Evolutionary conservation across 1,139 yeast species (phyloP).

Genomic region (Pneumocystis jirovecii): DNA sequence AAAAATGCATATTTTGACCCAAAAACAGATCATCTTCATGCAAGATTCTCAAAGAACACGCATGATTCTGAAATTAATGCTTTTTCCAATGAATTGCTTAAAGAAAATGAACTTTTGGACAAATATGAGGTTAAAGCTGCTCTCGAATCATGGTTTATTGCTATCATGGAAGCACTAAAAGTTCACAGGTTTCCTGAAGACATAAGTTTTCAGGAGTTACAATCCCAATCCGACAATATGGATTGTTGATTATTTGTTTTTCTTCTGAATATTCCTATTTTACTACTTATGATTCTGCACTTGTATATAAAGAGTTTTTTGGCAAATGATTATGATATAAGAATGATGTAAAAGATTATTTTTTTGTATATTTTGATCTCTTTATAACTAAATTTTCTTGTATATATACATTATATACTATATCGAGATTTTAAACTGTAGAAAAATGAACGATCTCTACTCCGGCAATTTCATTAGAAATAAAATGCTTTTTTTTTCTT

Average conservation of each 20-base stretch:
- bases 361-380: not conserved
- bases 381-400: not conserved
- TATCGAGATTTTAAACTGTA: not conserved
- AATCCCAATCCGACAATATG: not conserved
- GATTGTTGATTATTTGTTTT: not conserved
- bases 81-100: conserved; percentile 20
- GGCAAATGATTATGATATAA: not conserved
- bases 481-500: not conserved
- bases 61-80: conserved; percentile 15
- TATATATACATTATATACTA: not conserved
- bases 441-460: not conserved
- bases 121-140: conserved; percentile 18
- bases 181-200: conserved; percentile 10
- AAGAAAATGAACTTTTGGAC: conserved; percentile 19
- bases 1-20: not conserved
- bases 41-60: not conserved
- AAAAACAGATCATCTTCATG: not conserved
- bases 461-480: not conserved
- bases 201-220: not conserved
- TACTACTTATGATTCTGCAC: not conserved
- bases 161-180: conserved; percentile 27
- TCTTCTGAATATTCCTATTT: not conserved
- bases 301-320: not conserved
- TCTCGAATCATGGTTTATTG: conserved; percentile 26
- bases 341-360: not conserved